phyloP scores from a whole-genome alignment of 805 yeast species.

The Yarrowia sp. region DNA sequence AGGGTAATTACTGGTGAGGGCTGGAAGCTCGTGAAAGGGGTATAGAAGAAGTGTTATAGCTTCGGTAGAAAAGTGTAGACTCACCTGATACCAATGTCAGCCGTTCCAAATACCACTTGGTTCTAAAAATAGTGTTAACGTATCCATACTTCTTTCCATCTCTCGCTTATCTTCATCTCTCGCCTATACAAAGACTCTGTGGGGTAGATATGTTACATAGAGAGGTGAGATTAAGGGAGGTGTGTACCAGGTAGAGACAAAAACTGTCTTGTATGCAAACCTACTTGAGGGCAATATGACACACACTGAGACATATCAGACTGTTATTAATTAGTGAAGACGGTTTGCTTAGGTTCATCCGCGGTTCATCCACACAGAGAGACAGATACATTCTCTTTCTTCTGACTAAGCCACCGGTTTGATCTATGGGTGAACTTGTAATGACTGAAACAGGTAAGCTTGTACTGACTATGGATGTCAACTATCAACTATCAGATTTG shows the following conservation, averaged over 20 bases:
- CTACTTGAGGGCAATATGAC: not conserved
- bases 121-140: not conserved
- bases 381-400: too few species aligned
- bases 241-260: not conserved
- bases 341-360: not conserved
- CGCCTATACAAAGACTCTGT: not conserved
- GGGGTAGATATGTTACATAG: not conserved
- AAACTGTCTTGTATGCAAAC: not conserved
- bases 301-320: not conserved
- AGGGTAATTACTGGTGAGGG: too few species aligned
- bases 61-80: not conserved
- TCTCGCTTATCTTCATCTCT: not conserved
- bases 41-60: too few species aligned
- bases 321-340: not conserved
- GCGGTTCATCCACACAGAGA: too few species aligned
- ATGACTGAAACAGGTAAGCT: too few species aligned
- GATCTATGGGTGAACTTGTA: too few species aligned
- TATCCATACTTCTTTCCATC: not conserved
- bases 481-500: too few species aligned
- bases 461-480: not conserved
- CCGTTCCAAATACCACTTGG: not conserved
- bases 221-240: not conserved
- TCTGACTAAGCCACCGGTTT: too few species aligned
- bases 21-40: too few species aligned
- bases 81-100: not conserved